These are phyloP conservation scores for Prunella vulgaris DNA, from an alignment of 257 asterid species.

Conservation along the genomic window DNA sequence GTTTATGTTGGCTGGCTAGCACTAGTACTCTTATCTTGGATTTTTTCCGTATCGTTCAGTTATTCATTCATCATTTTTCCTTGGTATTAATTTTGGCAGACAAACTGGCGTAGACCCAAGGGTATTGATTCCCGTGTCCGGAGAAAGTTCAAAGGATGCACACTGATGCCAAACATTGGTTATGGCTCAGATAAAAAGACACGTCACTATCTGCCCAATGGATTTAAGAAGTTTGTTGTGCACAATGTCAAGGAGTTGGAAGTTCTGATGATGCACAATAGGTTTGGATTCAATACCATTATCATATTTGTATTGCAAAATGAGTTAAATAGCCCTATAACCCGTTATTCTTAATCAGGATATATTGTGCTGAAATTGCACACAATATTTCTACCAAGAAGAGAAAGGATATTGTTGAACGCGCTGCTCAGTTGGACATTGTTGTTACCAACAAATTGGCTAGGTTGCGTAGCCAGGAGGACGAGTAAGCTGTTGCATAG, in stretches of 20 bases:
- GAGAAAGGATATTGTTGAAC: slow-evolving; percentile 41
- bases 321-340: background rate
- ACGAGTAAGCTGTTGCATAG: slow-evolving; percentile 31
- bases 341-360: slow-evolving; percentile 20
- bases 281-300: background rate
- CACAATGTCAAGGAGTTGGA: slow-evolving; percentile 43
- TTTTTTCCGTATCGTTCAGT: too few species aligned
- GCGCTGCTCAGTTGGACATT: slow-evolving; percentile 45
- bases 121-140: slow-evolving; percentile 52
- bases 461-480: slow-evolving; percentile 51
- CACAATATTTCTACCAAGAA: slow-evolving; percentile 45
- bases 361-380: slow-evolving; percentile 52
- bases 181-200: slow-evolving; percentile 50
- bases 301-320: too few species aligned
- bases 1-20: background rate
- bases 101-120: slow-evolving; percentile 50
- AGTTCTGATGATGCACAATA: slow-evolving; percentile 46
- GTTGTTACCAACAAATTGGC: slow-evolving; percentile 48
- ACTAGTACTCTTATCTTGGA: background rate
- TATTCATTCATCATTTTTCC: background rate
- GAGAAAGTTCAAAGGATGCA: slow-evolving; percentile 47
- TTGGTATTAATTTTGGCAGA: slow-evolving; percentile 10
- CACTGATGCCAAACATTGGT: slow-evolving; percentile 48
- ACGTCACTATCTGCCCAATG: slow-evolving; percentile 46
- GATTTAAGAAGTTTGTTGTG: slow-evolving; percentile 47